phyloP scores from a whole-genome alignment of 2,329 filamentous ascomycete genomes.

The Pseudogymnoascus sp. region DNA sequence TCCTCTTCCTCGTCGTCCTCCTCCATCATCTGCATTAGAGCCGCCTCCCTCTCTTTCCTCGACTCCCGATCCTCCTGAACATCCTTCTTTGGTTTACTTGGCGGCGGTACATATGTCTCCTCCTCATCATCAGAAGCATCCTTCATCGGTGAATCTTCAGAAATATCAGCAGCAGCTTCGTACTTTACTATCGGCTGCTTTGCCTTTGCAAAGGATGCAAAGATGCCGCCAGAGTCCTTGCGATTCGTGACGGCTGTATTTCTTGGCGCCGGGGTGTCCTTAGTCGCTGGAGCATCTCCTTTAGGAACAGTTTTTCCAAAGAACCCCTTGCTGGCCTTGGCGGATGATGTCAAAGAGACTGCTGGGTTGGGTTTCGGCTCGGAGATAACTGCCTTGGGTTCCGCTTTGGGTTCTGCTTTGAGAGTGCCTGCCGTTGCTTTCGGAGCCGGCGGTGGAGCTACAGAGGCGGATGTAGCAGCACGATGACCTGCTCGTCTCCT shows the following conservation, averaged over 20 bases:
- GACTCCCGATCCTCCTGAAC: constrained; percentile 31
- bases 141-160: constrained; percentile 35
- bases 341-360: constrained; percentile 12
- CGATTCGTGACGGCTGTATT: constrained; percentile 41
- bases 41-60: constrained; percentile 56
- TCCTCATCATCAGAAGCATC: constrained; percentile 25
- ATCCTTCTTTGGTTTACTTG: constrained; percentile 28
- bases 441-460: constrained; percentile 32
- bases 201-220: constrained; percentile 69
- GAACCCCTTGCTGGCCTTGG: constrained; percentile 24
- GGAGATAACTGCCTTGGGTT: constrained; percentile 19
- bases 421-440: constrained; percentile 24
- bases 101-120: constrained; percentile 37
- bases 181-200: constrained; percentile 45
- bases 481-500: constrained; percentile 34
- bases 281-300: neutral
- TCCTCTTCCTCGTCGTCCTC: constrained; percentile 46
- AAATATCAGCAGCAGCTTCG: constrained; percentile 32
- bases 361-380: constrained; percentile 17
- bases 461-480: constrained; percentile 19
- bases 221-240: constrained; percentile 53
- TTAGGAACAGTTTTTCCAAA: constrained; percentile 30
- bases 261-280: constrained; percentile 24
- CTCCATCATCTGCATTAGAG: constrained; percentile 68
- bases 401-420: constrained; percentile 15